Conservation (phyloP, 345 rosid species). For the Rhodamnia rubescens region DNA sequence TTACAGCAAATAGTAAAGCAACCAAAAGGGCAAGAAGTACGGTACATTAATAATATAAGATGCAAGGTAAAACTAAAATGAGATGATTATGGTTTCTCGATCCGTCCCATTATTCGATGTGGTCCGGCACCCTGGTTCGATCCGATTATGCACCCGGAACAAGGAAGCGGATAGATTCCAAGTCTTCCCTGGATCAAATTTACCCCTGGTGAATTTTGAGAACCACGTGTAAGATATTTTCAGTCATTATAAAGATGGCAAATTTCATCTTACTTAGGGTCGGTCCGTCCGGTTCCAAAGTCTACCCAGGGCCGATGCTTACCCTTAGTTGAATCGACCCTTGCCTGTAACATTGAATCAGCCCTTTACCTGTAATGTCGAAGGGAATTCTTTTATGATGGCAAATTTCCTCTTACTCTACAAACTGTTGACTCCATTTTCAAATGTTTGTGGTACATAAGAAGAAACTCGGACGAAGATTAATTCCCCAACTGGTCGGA, state of each 20-base stretch:
- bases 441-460: background rate
- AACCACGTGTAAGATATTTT: too few relatives aligned
- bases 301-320: background rate
- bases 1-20: background rate
- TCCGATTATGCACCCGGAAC: background rate
- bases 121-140: fast-evolving
- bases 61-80: background rate
- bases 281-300: too few relatives aligned
- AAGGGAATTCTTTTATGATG: background rate
- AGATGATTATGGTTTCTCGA: background rate
- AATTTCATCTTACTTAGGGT: background rate
- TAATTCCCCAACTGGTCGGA: background rate
- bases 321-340: background rate
- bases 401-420: background rate
- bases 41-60: background rate
- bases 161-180: too few relatives aligned
- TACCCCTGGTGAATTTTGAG: background rate
- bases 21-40: background rate
- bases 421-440: background rate
- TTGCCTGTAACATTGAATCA: background rate
- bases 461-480: background rate
- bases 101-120: background rate
- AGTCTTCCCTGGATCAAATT: background rate
- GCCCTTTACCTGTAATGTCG: background rate
- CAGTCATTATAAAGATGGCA: background rate